These are phyloP conservation scores for Micromonas commoda DNA, from an alignment of 139 green algal species.

Conservation along the genomic window DNA sequence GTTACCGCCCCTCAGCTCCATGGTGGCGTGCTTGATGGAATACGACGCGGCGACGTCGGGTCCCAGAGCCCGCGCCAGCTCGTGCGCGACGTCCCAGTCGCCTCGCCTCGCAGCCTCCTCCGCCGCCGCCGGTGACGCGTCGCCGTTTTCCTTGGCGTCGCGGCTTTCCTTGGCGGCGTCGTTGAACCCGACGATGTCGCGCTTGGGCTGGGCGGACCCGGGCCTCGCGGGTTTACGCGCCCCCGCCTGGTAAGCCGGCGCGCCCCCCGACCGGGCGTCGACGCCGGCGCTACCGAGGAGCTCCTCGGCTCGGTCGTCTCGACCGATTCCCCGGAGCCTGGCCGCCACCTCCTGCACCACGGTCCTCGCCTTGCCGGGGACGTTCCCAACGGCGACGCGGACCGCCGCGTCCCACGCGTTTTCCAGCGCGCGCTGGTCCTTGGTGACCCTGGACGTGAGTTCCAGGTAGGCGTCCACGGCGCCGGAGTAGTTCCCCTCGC, in stretches of 20 bases:
- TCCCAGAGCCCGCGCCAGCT: constrained; percentile 46
- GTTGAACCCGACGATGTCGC: too few relatives aligned
- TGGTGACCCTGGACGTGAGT: constrained; percentile 41
- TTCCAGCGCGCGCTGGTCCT: constrained; percentile 50
- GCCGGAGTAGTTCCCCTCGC: constrained; percentile 48
- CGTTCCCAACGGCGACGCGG: constrained; percentile 56
- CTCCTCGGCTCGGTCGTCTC: constrained; percentile 53
- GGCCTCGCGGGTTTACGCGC: too few relatives aligned
- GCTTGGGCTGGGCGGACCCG: too few relatives aligned
- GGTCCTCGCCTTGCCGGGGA: constrained; percentile 50
- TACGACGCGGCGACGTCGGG: constrained; percentile 45
- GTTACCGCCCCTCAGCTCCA: constrained; percentile 43
- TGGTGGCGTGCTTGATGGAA: constrained; percentile 53
- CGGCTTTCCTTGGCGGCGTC: too few relatives aligned
- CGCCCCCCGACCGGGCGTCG: too few relatives aligned
- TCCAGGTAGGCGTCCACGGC: constrained; percentile 76
- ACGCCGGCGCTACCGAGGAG: constrained; percentile 53
- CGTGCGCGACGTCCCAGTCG: constrained; percentile 61
- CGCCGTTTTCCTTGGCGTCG: constrained; percentile 60
- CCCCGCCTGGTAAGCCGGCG: too few relatives aligned
- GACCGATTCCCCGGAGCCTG: constrained; percentile 50
- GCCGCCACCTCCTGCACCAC: constrained; percentile 53
- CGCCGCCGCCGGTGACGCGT: constrained; percentile 42
- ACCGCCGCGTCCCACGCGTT: constrained; percentile 50
- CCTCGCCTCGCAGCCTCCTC: constrained; percentile 53